These are phyloP conservation scores for Chaetothyriales sp. DNA, from an alignment of 2,329 filamentous ascomycete species.

Conservation along the genomic window DNA sequence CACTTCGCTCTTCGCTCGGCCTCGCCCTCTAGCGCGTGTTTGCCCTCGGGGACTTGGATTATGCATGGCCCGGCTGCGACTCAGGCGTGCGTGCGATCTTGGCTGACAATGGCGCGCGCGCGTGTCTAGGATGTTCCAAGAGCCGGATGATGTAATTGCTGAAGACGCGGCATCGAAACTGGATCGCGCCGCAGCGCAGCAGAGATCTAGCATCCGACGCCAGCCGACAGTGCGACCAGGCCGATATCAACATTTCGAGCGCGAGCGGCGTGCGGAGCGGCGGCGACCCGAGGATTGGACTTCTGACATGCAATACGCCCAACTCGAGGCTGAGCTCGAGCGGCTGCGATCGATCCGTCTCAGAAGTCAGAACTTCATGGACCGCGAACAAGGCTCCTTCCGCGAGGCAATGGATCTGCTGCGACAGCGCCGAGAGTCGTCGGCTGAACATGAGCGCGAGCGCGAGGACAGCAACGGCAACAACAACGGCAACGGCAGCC, in stretches of 20 bases:
- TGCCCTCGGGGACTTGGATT: constrained; percentile 1
- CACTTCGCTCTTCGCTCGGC: constrained; percentile 7
- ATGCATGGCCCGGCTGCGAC: constrained; percentile 8
- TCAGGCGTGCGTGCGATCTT: not conserved
- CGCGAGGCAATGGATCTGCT: constrained; percentile 12
- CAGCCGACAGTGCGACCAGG: constrained; percentile 23
- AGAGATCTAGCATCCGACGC: constrained; percentile 44
- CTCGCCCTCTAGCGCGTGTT: constrained; percentile 8
- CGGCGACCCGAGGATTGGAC: constrained; percentile 3
- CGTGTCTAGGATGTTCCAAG: constrained; percentile 36
- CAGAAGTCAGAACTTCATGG: constrained; percentile 4
- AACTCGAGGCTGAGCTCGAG: constrained; percentile 10
- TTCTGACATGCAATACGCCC: constrained; percentile 3
- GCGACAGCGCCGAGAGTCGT: not conserved
- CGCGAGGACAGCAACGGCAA: too few species aligned
- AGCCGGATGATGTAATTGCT: constrained; percentile 33
- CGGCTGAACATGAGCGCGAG: constrained; percentile 13
- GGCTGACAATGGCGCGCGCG: constrained; percentile 4
- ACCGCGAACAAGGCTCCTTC: constrained; percentile 1
- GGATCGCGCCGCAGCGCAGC: constrained; percentile 36
- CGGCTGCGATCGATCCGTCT: constrained; percentile 6
- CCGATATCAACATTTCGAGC: constrained; percentile 6
- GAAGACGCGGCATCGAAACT: constrained; percentile 31
- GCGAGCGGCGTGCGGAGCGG: constrained; percentile 6
- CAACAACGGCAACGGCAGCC: too few species aligned